Evolutionary conservation across 2,329 filamentous ascomycete genomes (phyloP).

Genomic region (Aspergillus eucalypticola): DNA sequence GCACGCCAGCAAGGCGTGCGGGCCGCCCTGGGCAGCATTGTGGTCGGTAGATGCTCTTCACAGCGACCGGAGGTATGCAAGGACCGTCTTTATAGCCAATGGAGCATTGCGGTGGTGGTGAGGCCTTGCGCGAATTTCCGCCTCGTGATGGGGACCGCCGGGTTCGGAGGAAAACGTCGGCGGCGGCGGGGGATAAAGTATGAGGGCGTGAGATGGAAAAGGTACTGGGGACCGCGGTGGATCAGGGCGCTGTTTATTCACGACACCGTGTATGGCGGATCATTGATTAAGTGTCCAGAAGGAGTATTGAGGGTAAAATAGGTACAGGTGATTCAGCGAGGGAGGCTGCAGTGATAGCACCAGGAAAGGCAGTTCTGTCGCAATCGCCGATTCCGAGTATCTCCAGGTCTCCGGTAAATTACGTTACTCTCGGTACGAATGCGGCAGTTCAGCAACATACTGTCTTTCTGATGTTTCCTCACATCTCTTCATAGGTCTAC

Average conservation of each 20-base stretch:
- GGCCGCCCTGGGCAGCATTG: slow-evolving; percentile 42
- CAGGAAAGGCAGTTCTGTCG: slow-evolving; percentile 22
- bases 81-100: slow-evolving; percentile 17
- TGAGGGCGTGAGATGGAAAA: neutral
- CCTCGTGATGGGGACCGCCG: slow-evolving; percentile 32
- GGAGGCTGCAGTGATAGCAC: slow-evolving; percentile 6
- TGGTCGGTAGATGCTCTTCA: slow-evolving; percentile 17
- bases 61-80: neutral
- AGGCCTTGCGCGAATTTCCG: slow-evolving; percentile 20
- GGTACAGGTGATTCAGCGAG: neutral
- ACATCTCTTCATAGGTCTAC: neutral
- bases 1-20: slow-evolving; percentile 37
- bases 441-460: neutral
- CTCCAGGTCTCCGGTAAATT: slow-evolving; percentile 4
- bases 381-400: slow-evolving; percentile 22
- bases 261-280: neutral
- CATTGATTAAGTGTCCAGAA: neutral
- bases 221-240: slow-evolving; percentile 1
- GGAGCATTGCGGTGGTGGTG: slow-evolving; percentile 25
- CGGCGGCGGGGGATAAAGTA: slow-evolving; percentile 13
- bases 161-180: slow-evolving; percentile 36
- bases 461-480: neutral
- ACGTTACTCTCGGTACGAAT: slow-evolving; percentile 2
- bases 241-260: slow-evolving; percentile 4
- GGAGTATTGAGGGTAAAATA: neutral